Evolutionary conservation across 345 rosid species (phyloP).

Genomic region (Dipteronia sinensis): DNA sequence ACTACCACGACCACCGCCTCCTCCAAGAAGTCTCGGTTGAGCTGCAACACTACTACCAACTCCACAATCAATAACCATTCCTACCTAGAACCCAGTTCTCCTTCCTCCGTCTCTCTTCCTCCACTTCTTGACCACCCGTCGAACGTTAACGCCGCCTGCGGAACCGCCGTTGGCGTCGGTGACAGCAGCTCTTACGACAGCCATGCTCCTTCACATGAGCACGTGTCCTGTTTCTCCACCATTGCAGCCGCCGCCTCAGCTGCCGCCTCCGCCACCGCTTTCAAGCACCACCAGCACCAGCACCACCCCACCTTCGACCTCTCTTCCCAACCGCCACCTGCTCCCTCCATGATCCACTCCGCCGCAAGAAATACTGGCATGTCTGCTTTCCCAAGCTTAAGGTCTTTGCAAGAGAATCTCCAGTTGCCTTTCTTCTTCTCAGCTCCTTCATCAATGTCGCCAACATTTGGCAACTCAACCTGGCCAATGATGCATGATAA

Average conservation of each 20-base stretch:
- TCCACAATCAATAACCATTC: slow-evolving; percentile 28
- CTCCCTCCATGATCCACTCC: slow-evolving; percentile 8
- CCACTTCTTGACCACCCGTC: slow-evolving; percentile 54
- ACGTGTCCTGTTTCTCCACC: slow-evolving; percentile 99
- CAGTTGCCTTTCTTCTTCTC: slow-evolving; percentile 62
- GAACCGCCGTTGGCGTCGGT: slow-evolving; percentile 23
- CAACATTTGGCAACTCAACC: slow-evolving; percentile 26
- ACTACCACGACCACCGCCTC: background rate
- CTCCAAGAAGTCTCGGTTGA: slow-evolving; percentile 47
- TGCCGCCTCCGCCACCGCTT: slow-evolving; percentile 29
- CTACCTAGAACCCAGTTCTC: slow-evolving; percentile 59
- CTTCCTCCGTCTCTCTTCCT: slow-evolving; percentile 78
- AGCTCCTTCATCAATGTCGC: slow-evolving; percentile 26
- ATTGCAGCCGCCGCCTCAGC: slow-evolving; percentile 55
- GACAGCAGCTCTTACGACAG: slow-evolving; percentile 65
- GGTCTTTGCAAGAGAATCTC: slow-evolving; percentile 82
- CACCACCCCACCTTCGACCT: slow-evolving; percentile 31
- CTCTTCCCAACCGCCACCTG: slow-evolving; percentile 26
- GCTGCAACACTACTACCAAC: slow-evolving; percentile 10
- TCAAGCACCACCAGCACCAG: slow-evolving; percentile 5
- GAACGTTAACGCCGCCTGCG: background rate
- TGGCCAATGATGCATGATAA: slow-evolving; percentile 28
- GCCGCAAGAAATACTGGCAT: slow-evolving; percentile 32
- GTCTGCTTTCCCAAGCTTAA: slow-evolving; percentile 61
- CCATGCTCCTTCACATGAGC: slow-evolving; percentile 52